Evolutionary conservation across 2,329 filamentous ascomycete genomes (phyloP), one percentile per base, ranked within the genome.

Genomic region (Colletotrichum sp.): DNA sequence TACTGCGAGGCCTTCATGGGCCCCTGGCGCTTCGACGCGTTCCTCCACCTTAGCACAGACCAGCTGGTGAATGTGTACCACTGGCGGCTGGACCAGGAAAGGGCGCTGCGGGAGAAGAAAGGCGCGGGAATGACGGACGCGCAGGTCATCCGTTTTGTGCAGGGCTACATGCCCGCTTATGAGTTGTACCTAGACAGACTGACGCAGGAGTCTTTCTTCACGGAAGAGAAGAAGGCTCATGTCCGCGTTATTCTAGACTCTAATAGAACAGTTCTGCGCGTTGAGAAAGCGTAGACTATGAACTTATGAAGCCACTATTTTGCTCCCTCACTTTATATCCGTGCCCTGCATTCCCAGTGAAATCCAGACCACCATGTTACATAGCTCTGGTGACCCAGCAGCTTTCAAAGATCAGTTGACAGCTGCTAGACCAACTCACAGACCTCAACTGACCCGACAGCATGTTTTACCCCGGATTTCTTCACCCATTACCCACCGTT

Each of bases 1-100:
- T 76, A 76, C 55, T 76, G 74, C 71, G 52, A 74, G 25, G 28
- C 65, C 32, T 76, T 76, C 65, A 76, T 76, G 74, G 71, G 74
- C 19, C 65, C 74, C 22, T 76, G 70, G 74, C 71, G 61, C 36
- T 74, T 76, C 60, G 66, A 76, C 61, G 65, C 70, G 7, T 74
- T 76, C 52, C 55, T 76, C 16, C 71, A 74, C 60, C 71, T 76
- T 25, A 69, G 71, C 59, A 76, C 74, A 19, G 70, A 69, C 25
- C 39, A 74, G 5, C 6, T 76, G 27, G 57, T 52, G 57, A 76
- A 76, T 57, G 74, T 76, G 25, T 76, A 76, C 27, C 52, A 74
- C 28, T 76, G 74, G 74, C 71, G 74, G 13, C 34, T 76, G n/a
- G 74, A 66, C 6, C 74, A 76, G 48, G 74, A 76, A 30, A 68